Evolutionary conservation across 305 asterid genomes (phyloP), one percentile per base, ranked within the genome.

Genomic region (Fraxinus platypoda): DNA sequence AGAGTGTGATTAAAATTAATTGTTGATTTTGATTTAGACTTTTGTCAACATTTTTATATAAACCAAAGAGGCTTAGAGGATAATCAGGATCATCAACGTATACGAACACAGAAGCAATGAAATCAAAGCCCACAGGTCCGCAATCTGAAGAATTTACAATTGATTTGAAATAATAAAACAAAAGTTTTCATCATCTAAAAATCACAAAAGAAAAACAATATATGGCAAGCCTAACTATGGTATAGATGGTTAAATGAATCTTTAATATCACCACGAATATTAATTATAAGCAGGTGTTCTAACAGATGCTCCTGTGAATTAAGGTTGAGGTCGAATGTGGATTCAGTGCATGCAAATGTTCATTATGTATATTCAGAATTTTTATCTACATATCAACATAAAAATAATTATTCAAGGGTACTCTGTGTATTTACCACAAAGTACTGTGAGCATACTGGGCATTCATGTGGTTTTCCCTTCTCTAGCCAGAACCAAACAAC

Each of bases 401-500:
- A 68, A 17, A 68, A 3, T 30, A 68, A 26, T 28, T 12, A 72
- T 9, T 71, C 21, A 21, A 71, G 37, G 57, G 17, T 1, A 23
- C 31, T 43, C 52, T n/a, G 21, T 74, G 57, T 15, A 81, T 54
- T 76, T 34, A 76, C 78, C 78, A 9, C 66, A 52, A 81, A 81
- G 33, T 76, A 81, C 73, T 76, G 84, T 7, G 81, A 62, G 72
- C 84, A 76, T 9, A 81, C 77, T 15, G 76, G 77, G 12, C 54
- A 81, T 70, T 81, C 84, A 68, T 81, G 77, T 35, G 81, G 81
- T 75, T 76, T 59, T 15, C 81, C 72, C 72, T 76, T 81, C 77
- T 81, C 72, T 43, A 81, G 79, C 81, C 81, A 62, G 66, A 81
- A 81, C 84, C 84, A 81, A 46, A 76, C 84, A 68, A 81, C 84